Percentiles rank a stretch among this genome's conserved stretches.
Conservation (phyloP, 306 rosid genomes). For the Pueraria montana region DNA sequence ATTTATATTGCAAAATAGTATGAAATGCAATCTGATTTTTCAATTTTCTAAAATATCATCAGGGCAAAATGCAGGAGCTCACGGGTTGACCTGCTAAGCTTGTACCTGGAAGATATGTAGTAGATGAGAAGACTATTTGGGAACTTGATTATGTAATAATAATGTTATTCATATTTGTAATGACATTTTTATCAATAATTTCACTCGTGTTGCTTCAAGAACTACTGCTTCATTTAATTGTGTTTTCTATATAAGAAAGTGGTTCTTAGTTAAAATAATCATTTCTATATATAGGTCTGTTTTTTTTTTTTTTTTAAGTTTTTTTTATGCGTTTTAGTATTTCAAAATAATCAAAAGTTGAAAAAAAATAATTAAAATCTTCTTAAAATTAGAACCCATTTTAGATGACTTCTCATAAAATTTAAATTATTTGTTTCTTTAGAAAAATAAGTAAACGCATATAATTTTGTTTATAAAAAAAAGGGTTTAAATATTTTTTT, state of each 20-base stretch:
- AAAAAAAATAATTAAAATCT: too few species aligned
- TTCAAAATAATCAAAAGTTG: too few species aligned
- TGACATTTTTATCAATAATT: slow-evolving; percentile 25
- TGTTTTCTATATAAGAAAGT: not conserved
- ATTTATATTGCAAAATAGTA: slow-evolving; percentile 10
- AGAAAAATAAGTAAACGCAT: too few species aligned
- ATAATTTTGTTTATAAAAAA: too few species aligned
- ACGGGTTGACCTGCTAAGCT: slow-evolving; percentile 52
- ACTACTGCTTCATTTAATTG: not conserved
- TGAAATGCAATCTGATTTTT: slow-evolving; percentile 35
- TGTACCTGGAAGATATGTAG: slow-evolving; percentile 28
- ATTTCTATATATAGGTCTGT: too few species aligned
- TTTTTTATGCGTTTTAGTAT: too few species aligned
- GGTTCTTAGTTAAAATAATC: too few species aligned
- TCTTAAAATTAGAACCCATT: too few species aligned
- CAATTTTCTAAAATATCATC: slow-evolving; percentile 39
- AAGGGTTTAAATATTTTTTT: too few species aligned
- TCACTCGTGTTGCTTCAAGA: slow-evolving; percentile 23
- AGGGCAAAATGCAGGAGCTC: slow-evolving; percentile 98
- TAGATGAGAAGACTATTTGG: not conserved
- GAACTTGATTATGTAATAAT: slow-evolving; percentile 9
- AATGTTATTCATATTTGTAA: not conserved
- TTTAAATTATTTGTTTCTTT: too few species aligned
- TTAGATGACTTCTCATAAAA: too few species aligned
- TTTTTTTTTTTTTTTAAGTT: too few species aligned